These are phyloP conservation scores for Cardamine chenopodiifolia DNA, from an alignment of 345 rosid genomes.

Conservation along the genomic window DNA sequence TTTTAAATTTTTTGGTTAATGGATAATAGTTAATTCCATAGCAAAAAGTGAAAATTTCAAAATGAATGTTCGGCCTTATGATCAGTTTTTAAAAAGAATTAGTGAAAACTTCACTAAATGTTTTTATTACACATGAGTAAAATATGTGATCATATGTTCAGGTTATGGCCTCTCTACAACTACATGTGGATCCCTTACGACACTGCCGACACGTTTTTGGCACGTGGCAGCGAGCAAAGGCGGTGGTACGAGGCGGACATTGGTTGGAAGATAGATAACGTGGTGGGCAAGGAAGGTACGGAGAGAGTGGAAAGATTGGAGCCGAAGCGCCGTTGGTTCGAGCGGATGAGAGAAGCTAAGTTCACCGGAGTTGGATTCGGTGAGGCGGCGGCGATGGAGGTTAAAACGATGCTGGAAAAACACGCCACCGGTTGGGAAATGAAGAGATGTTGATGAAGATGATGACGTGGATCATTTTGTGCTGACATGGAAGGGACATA, in stretches of 20 bases:
- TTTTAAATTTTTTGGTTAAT: neutral
- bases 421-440: constrained; percentile 95
- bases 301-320: constrained; percentile 83
- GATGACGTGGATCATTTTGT: constrained; percentile 48
- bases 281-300: constrained; percentile 69
- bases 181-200: constrained; percentile 96
- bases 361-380: constrained; percentile 58
- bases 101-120: neutral
- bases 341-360: constrained; percentile 65
- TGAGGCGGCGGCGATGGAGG: constrained; percentile 62
- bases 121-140: neutral
- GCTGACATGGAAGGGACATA: constrained; percentile 94
- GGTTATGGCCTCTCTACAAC: constrained; percentile 65
- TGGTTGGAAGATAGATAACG: constrained; percentile 87
- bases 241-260: constrained; percentile 79
- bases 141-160: neutral
- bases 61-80: neutral
- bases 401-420: constrained; percentile 78
- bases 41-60: no score
- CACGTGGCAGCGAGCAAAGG: constrained; percentile 71
- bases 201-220: constrained; percentile 70
- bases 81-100: neutral
- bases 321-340: constrained; percentile 68
- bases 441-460: constrained; percentile 71
- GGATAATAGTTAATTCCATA: neutral